Percentiles rank a stretch among this genome's conserved stretches.
These are phyloP conservation scores for Pleurotus ostreatus DNA, from an alignment of 768 basidiomycete species.

Conservation along the genomic window DNA sequence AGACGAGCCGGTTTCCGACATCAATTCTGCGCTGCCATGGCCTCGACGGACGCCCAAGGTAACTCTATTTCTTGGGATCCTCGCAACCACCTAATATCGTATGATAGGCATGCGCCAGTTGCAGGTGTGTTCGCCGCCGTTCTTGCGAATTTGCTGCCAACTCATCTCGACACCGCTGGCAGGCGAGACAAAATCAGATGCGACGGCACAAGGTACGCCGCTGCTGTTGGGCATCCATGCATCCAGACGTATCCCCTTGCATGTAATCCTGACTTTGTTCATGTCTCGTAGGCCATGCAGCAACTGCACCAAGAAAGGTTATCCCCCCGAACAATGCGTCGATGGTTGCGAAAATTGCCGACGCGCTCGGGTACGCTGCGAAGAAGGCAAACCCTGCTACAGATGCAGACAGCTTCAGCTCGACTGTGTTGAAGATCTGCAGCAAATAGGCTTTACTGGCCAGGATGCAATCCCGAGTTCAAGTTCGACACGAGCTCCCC, in stretches of 20 bases:
- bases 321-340: slow-evolving; percentile 46
- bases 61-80: slow-evolving; percentile 16
- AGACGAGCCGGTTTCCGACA: slow-evolving; percentile 48
- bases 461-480: slow-evolving; percentile 16
- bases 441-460: slow-evolving; percentile 17
- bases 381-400: slow-evolving; percentile 43
- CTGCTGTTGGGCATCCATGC: slow-evolving; percentile 8
- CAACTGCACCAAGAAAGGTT: slow-evolving; percentile 54
- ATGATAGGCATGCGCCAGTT: slow-evolving; percentile 53
- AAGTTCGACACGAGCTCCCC: slow-evolving; percentile 17
- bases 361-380: slow-evolving; percentile 52
- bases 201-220: slow-evolving; percentile 45
- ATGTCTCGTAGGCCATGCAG: slow-evolving; percentile 45
- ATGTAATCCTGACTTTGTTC: not conserved
- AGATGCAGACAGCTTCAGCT: slow-evolving; percentile 48
- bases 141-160: slow-evolving; percentile 7
- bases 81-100: slow-evolving; percentile 10
- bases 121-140: slow-evolving; percentile 38
- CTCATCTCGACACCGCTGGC: slow-evolving; percentile 11
- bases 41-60: slow-evolving; percentile 52
- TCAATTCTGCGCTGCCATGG: slow-evolving; percentile 38
- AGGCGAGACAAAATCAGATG: slow-evolving; percentile 64
- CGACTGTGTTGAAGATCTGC: slow-evolving; percentile 44
- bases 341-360: slow-evolving; percentile 63
- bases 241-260: not conserved